Evolutionary conservation across 176 grass and related monocot genomes (phyloP).

Genomic region (Paspalum vaginatum): DNA sequence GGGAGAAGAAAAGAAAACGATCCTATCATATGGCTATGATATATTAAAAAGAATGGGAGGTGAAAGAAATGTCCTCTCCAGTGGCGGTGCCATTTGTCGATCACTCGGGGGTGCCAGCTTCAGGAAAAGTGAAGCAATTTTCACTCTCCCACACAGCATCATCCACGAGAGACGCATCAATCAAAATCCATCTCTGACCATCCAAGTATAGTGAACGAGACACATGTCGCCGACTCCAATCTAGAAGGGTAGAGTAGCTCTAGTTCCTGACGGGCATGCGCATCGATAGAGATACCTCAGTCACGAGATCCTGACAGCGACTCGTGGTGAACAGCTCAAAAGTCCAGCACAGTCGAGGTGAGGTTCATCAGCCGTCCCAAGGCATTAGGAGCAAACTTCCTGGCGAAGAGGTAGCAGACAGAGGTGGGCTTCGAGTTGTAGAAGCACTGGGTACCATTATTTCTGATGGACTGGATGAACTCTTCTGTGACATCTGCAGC

Average conservation of each 20-base stretch:
- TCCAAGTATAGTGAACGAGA: constrained; percentile 34
- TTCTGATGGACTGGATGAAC: constrained; percentile 81
- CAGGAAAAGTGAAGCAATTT: constrained; percentile 53
- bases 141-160: constrained; percentile 48
- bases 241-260: constrained; percentile 33
- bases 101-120: constrained; percentile 21
- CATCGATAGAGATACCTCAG: constrained; percentile 23
- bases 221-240: constrained; percentile 14
- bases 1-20: neutral
- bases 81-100: constrained; percentile 30
- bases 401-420: constrained; percentile 79
- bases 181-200: constrained; percentile 36
- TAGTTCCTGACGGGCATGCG: constrained; percentile 5
- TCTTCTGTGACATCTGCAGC: constrained; percentile 52
- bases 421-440: constrained; percentile 67
- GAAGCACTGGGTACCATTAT: constrained; percentile 63
- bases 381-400: constrained; percentile 87
- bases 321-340: constrained; percentile 36
- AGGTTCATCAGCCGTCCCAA: constrained; percentile 75
- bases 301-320: neutral
- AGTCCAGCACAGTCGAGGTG: constrained; percentile 60
- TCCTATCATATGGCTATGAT: constrained; percentile 50
- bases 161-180: constrained; percentile 14
- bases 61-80: constrained; percentile 46
- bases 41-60: constrained; percentile 61